Base-by-base conservation (phyloP, 805 yeast genomes). In the Monosporozyma aerobia region DNA sequence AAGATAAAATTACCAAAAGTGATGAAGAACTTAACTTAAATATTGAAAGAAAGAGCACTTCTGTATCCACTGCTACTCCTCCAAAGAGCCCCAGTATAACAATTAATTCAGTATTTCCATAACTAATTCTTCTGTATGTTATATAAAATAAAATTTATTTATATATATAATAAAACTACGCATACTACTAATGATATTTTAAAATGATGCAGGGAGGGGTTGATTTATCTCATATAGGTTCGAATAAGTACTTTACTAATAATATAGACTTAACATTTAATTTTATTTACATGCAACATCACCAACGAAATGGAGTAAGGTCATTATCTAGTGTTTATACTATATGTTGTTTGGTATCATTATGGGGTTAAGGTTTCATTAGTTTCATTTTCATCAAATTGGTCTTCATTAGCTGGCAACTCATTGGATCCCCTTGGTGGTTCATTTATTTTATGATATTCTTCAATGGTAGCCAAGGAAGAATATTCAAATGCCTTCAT, bases 391-490 rank as follows among this genome's bases (percentile, higher is more conserved):
- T 32, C 35, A 8, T 32, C 9, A 32, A 3, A 32, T 32, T 32
- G 3, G 9, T 32, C 35, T 32, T 32, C 11, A 32, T 32, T 32
- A 13, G 35, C 5, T 32, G 35, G 35, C 3, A 13, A 27, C 6
- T 27, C 29, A 27, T 27, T 32, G 14, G 35, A 6, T 7, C 6
- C 19, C 13, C 6, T 39, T 2, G 43, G 43, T 19, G 11, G 11
- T 16, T 16, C 43, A 19, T 16, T 8, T 39, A 23, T 23, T 30
- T 56, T 49, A 52, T 61, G 57, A 50, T 55, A 59, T n/a, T 56
- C 54, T n/a, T 61, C 57, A 32, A 63, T 59, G 3, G 66, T 60
- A 13, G 60, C 64, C 19, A 59, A 47, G 11, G 68, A 61, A 33
- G 61, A 61, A 51, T 59, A 63, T 49, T 63, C 65, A 49, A 53